Conservation (phyloP, 2,329 filamentous ascomycete species). For the Aspergillaceae sp. region DNA sequence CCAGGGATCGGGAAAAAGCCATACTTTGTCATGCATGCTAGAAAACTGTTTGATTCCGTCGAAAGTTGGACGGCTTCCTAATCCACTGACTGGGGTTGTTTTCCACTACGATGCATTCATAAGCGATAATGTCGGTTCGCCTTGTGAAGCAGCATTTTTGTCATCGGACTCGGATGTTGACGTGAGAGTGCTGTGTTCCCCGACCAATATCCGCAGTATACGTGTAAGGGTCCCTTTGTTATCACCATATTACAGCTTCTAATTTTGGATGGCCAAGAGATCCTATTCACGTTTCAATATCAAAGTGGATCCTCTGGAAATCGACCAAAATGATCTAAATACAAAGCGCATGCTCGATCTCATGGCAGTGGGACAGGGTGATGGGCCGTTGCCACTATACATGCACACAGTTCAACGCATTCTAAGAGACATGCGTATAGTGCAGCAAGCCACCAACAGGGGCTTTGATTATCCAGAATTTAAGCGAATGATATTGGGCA, state of each 20-base stretch:
- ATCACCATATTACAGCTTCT: too few species aligned
- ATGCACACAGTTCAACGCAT: conserved; percentile 49
- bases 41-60: conserved; percentile 50
- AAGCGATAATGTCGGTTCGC: conserved; percentile 39
- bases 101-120: conserved; percentile 57
- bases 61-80: conserved; percentile 26
- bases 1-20: conserved; percentile 51
- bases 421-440: conserved; percentile 43
- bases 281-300: conserved; percentile 42
- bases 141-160: conserved; percentile 55
- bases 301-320: conserved; percentile 42
- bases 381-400: conserved; percentile 45
- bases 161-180: conserved; percentile 35
- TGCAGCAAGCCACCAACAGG: conserved; percentile 30
- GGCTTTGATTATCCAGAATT: conserved; percentile 47
- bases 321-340: conserved; percentile 48
- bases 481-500: conserved; percentile 14
- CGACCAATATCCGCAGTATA: conserved; percentile 39
- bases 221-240: background rate
- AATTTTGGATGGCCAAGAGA: conserved; percentile 13
- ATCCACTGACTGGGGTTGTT: conserved; percentile 48
- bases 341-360: conserved; percentile 51
- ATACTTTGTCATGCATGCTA: conserved; percentile 34
- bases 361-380: conserved; percentile 46
- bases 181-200: conserved; percentile 48